Percentiles rank a stretch among this genome's conserved stretches.
Conservation (phyloP, 768 basidiomycete species). For the Serendipita indica region DNA sequence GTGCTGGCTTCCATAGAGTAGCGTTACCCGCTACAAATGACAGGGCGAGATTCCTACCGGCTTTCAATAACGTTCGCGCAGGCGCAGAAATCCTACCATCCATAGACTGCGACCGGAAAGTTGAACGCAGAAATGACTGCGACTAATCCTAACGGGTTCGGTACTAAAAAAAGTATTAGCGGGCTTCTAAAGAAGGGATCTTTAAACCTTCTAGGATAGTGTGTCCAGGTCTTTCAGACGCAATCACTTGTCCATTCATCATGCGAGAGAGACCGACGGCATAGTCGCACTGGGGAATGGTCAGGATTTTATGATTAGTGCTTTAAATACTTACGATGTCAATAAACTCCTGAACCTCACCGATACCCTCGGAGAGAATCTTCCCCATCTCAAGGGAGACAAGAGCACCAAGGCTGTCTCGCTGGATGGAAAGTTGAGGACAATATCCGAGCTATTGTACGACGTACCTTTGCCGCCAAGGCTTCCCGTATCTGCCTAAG, state of each 20-base stretch:
- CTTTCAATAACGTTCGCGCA: slow-evolving; percentile 12
- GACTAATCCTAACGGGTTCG: slow-evolving; percentile 71
- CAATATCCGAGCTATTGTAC: no score
- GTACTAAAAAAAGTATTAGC: slow-evolving; percentile 35
- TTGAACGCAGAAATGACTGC: slow-evolving; percentile 85
- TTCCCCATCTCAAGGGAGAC: slow-evolving; percentile 86
- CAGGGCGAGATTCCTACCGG: slow-evolving; percentile 84
- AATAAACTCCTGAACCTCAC: slow-evolving; percentile 90
- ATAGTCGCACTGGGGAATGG: slow-evolving; percentile 61
- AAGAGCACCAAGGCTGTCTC: slow-evolving; percentile 63
- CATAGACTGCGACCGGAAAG: slow-evolving; percentile 88
- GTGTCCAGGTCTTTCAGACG: slow-evolving; percentile 82
- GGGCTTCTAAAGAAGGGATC: slow-evolving; percentile 14
- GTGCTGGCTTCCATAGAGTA: slow-evolving; percentile 91
- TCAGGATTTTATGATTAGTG: background rate
- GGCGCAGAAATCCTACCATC: slow-evolving; percentile 49
- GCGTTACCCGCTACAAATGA: slow-evolving; percentile 85
- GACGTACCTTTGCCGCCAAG: slow-evolving; percentile 53
- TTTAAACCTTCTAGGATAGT: slow-evolving; percentile 68
- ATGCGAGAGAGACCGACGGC: slow-evolving; percentile 84
- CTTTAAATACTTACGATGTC: slow-evolving; percentile 55
- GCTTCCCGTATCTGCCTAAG: slow-evolving; percentile 77
- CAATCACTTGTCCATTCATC: slow-evolving; percentile 82
- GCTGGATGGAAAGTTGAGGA: slow-evolving; percentile 38
- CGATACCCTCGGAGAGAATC: slow-evolving; percentile 77